phyloP scores from a whole-genome alignment of 2,329 filamentous ascomycete genomes.

The Ophiobolus disseminans region DNA sequence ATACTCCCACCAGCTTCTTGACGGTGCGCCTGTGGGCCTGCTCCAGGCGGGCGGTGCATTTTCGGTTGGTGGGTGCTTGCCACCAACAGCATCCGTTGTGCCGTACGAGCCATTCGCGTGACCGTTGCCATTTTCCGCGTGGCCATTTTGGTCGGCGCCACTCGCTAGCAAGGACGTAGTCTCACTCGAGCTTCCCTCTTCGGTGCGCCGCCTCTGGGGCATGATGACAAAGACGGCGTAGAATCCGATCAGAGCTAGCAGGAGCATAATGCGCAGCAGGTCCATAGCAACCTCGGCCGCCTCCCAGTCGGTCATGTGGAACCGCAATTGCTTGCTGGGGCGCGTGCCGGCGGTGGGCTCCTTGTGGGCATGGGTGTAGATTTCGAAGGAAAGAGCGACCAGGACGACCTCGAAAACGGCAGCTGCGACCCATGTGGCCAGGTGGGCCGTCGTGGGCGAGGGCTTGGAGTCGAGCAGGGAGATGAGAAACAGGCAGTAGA shows the following conservation, averaged over 20 bases:
- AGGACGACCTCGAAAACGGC: conserved; percentile 77
- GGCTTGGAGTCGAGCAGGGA: conserved; percentile 84
- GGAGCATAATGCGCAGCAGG: conserved; percentile 70
- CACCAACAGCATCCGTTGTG: conserved; percentile 52
- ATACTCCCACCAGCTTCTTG: conserved; percentile 96
- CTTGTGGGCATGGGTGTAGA: conserved; percentile 73
- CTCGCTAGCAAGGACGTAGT: conserved; percentile 67
- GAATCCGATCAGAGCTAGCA: conserved; percentile 66
- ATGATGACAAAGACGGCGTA: conserved; percentile 63
- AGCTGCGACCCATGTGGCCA: conserved; percentile 78
- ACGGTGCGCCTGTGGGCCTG: conserved; percentile 82
- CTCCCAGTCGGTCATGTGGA: conserved; percentile 64
- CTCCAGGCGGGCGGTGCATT: conserved; percentile 83
- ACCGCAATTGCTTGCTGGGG: conserved; percentile 26
- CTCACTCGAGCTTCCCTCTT: conserved; percentile 57
- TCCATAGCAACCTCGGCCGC: conserved; percentile 71
- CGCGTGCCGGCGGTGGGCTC: conserved; percentile 62
- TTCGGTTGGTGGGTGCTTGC: conserved; percentile 54
- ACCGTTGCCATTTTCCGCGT: conserved; percentile 55
- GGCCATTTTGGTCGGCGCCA: conserved; percentile 53
- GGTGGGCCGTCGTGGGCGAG: conserved; percentile 80
- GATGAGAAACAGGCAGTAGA: conserved; percentile 84
- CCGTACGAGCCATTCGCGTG: conserved; percentile 64
- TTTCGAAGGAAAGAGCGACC: conserved; percentile 69
- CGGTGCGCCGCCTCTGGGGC: conserved; percentile 26